Evolutionary conservation across 2,329 filamentous ascomycete genomes (phyloP).

Genomic region (Alternaria novae-zelandiae): DNA sequence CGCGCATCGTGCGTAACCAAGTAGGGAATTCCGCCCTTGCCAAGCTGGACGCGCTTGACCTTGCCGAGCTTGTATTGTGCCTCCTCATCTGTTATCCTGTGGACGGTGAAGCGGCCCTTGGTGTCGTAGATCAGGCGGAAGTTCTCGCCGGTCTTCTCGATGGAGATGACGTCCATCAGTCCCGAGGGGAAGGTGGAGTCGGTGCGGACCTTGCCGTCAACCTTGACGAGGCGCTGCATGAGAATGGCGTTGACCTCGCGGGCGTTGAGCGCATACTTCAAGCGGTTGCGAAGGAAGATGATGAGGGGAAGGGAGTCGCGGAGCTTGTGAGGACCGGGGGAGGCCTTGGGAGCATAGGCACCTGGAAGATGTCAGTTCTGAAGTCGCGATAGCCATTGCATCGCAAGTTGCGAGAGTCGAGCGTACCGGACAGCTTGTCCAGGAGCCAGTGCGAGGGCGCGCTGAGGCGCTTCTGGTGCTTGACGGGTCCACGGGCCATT

Average conservation of each 20-base stretch:
- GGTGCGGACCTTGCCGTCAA: constrained; percentile 99
- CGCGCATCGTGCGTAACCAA: constrained; percentile 99
- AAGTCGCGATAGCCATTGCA: constrained; percentile 6
- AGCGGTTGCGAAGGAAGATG: constrained; percentile 79
- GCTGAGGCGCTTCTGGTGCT: constrained; percentile 99
- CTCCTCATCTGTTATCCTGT: constrained; percentile 99
- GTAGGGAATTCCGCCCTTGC: constrained; percentile 99
- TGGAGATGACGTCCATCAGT: constrained; percentile 99
- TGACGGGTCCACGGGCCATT: constrained; percentile 80
- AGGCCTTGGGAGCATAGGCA: constrained; percentile 69
- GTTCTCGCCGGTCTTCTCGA: constrained; percentile 99
- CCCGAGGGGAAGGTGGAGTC: constrained; percentile 96
- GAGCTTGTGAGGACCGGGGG: constrained; percentile 96
- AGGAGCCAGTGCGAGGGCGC: constrained; percentile 99
- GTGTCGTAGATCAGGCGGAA: constrained; percentile 99
- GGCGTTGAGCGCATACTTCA: constrained; percentile 99
- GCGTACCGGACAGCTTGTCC: constrained; percentile 91
- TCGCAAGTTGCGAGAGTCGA: constrained; percentile 57
- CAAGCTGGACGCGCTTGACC: constrained; percentile 99
- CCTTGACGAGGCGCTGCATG: constrained; percentile 99
- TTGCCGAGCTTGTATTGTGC: constrained; percentile 99
- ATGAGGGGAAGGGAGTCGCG: constrained; percentile 98
- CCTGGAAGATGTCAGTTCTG: constrained; percentile 34
- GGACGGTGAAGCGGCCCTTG: constrained; percentile 99
- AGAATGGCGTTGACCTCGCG: constrained; percentile 97